Evolutionary conservation across 2,329 filamentous ascomycete genomes (phyloP), one percentile per base, ranked within the genome.

Genomic region (Alternaria tenuissima): DNA sequence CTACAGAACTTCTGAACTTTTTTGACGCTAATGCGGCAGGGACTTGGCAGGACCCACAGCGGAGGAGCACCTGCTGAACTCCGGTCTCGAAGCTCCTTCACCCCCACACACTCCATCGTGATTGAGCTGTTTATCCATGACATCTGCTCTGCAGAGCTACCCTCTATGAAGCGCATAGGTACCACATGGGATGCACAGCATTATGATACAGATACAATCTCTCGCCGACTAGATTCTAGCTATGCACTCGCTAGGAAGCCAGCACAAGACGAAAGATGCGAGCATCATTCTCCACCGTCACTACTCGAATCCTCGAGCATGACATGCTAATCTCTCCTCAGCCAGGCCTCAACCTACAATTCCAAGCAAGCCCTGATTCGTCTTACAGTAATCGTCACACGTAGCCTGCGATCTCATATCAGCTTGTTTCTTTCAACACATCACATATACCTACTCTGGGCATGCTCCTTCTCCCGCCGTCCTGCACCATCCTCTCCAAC

Each of bases 371-470:
- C 62, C 51, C 32, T 54, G 41, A 22, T 69, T 69, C 5, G 57
- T 60, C 54, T 65, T 62, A 55, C 67, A 69, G 30, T 60, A 52
- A 5, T 63, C 64, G 43, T 68, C 57, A n/a, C 65, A 69, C 5
- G 48, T 59, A 18, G 32, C 20, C 61, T 59, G n/a, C 1, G 28
- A 26, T 26, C 18, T 7, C 4, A 0, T 14, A 14, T 62, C 16
- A 62, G 41, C 9, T 24, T 4, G 2, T 46, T 7, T 26, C 20
- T 18, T 16, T 20, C 12, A n/a, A 3, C 32, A 3, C 6, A 6
- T 7, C 11, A 28, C 7, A 8, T 16, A 28, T 4, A 51, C 53
- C 30, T 16, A 63, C 42, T 12, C 53, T 64, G 3, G 49, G 55
- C 48, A 57, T 32, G 9, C 53, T 57, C 11, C 54, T 52, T 22